Conservation (phyloP, 441 rosid species). For the Dalechampia spathulata region DNA sequence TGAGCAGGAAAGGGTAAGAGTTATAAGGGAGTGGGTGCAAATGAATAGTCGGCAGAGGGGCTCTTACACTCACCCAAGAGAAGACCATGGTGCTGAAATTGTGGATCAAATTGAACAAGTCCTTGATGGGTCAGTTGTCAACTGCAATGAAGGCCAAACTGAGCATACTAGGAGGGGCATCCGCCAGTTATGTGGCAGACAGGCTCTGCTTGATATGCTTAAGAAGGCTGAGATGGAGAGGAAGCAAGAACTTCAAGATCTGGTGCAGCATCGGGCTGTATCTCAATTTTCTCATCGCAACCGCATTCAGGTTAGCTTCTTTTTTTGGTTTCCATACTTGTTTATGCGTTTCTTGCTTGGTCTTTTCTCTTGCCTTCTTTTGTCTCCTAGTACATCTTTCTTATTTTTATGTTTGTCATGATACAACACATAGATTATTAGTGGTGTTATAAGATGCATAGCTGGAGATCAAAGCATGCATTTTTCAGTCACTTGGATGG, state of each 20-base stretch:
- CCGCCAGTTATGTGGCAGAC: slow-evolving; percentile 84
- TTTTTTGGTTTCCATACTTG: neutral
- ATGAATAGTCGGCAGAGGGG: slow-evolving; percentile 54
- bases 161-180: slow-evolving; percentile 62
- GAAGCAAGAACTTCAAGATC: slow-evolving; percentile 60
- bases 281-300: slow-evolving; percentile 84
- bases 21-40: slow-evolving; percentile 80
- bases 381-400: neutral
- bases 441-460: no score
- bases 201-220: slow-evolving; percentile 78
- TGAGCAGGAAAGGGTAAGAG: slow-evolving; percentile 88
- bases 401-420: neutral
- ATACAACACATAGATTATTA: no score
- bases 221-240: slow-evolving; percentile 76
- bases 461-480: neutral
- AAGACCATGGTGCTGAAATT: slow-evolving; percentile 43
- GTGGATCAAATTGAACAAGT: slow-evolving; percentile 57
- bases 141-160: slow-evolving; percentile 35
- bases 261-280: slow-evolving; percentile 62
- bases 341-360: neutral
- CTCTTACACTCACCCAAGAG: slow-evolving; percentile 41
- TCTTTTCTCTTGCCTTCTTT: neutral
- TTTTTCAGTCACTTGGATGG: neutral
- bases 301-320: slow-evolving; percentile 75
- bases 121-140: slow-evolving; percentile 50